Percentiles rank a stretch among this genome's conserved stretches.
These are phyloP conservation scores for Backusella sp. DNA, from an alignment of 192 early-diverging fungal genomes.

Conservation along the genomic window DNA sequence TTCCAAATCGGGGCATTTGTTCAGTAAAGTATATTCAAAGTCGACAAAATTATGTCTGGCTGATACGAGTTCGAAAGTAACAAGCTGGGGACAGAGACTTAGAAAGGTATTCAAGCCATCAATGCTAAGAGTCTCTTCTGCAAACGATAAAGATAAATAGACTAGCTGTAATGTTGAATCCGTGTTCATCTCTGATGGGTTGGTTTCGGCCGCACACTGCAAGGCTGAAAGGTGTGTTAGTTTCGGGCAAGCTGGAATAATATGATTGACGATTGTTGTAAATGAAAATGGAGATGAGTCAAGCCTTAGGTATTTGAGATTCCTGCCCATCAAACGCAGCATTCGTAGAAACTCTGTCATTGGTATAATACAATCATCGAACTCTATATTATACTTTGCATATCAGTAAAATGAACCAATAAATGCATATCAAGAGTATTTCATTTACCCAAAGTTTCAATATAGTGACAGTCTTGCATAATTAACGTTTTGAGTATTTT, in stretches of 20 bases:
- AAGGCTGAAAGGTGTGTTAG: constrained; percentile 8
- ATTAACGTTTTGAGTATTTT: constrained; percentile 4
- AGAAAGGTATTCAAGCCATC: neutral
- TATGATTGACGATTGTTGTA: neutral
- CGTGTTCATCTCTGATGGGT: neutral
- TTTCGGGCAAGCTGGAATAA: neutral
- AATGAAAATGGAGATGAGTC: neutral
- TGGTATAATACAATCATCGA: neutral
- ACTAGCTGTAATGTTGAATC: neutral
- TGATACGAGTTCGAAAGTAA: neutral
- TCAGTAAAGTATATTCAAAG: neutral
- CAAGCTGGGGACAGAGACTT: neutral
- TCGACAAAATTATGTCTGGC: neutral
- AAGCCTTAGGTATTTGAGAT: neutral
- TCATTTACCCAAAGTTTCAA: constrained; percentile 9
- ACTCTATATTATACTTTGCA: neutral
- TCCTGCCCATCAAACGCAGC: constrained; percentile 8
- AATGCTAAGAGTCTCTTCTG: neutral
- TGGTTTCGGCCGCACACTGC: neutral
- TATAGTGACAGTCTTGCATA: constrained; percentile 5
- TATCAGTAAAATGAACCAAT: too few species aligned
- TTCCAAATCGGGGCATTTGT: neutral
- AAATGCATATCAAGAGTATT: too few species aligned
- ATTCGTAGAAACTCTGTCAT: neutral
- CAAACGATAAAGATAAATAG: neutral